phyloP scores from a whole-genome alignment of 2,329 filamentous ascomycete species.

The Penicillium glabrum region DNA sequence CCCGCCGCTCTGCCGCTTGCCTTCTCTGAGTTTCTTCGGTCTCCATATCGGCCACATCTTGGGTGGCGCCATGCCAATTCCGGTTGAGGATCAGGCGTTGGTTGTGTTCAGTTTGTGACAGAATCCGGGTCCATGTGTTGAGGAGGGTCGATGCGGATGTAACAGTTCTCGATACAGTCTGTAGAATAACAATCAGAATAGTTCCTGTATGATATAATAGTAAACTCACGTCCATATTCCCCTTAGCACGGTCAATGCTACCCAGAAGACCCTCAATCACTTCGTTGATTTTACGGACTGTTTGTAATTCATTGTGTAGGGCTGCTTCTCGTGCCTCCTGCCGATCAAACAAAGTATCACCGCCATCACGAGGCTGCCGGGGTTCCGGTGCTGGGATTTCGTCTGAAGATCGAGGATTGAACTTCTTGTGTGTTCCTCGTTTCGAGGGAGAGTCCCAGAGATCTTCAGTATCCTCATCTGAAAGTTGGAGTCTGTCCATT shows the following conservation, averaged over 20 bases:
- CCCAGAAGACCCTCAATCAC: constrained; percentile 66
- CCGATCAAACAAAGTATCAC: constrained; percentile 58
- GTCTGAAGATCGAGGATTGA: constrained; percentile 36
- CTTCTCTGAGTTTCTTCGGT: constrained; percentile 72
- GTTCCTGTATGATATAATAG: neutral
- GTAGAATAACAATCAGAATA: neutral
- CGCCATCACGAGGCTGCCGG: constrained; percentile 41
- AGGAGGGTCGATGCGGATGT: constrained; percentile 83
- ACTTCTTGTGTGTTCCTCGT: constrained; percentile 33
- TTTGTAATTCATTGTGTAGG: constrained; percentile 76
- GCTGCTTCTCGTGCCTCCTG: constrained; percentile 71
- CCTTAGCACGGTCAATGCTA: constrained; percentile 49
- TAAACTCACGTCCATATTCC: constrained; percentile 49
- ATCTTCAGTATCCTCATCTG: constrained; percentile 57
- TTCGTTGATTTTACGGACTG: constrained; percentile 81
- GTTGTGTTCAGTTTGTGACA: constrained; percentile 97
- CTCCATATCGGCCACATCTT: constrained; percentile 84
- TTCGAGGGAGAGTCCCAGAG: constrained; percentile 60
- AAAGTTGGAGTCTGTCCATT: constrained; percentile 53
- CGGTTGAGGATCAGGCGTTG: constrained; percentile 87
- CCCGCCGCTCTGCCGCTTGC: constrained; percentile 74
- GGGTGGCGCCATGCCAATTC: constrained; percentile 82
- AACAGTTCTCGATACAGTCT: constrained; percentile 85
- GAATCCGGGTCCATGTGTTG: constrained; percentile 92
- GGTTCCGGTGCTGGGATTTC: constrained; percentile 26